Percentiles rank a stretch among this genome's conserved stretches.
Conservation (phyloP, 2,329 filamentous ascomycete species). For the Grosmannia huntii region DNA sequence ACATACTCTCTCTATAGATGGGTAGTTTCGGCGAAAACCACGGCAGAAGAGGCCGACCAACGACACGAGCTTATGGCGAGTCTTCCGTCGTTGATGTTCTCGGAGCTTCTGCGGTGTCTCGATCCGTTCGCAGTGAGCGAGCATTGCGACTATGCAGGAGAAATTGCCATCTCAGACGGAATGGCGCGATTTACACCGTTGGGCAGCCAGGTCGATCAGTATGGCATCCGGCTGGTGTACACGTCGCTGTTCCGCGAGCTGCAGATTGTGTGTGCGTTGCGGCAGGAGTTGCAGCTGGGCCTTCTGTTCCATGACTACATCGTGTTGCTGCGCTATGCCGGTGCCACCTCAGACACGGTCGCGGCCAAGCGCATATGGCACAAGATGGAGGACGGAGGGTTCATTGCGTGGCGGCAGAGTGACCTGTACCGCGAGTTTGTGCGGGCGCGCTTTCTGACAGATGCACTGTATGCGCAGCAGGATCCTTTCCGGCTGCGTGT, state of each 20-base stretch:
- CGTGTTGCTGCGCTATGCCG: constrained; percentile 33
- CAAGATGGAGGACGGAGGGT: constrained; percentile 9
- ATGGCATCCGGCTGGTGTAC: constrained; percentile 32
- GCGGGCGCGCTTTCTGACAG: constrained; percentile 32
- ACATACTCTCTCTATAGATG: constrained; percentile 2
- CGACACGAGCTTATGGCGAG: constrained; percentile 16
- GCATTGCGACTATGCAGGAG: constrained; percentile 34
- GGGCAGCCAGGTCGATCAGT: constrained; percentile 25
- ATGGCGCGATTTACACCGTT: constrained; percentile 27
- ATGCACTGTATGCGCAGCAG: constrained; percentile 33
- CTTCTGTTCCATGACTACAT: constrained; percentile 29
- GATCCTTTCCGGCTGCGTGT: constrained; percentile 28
- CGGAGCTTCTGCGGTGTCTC: constrained; percentile 48
- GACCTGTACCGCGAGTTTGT: constrained; percentile 31
- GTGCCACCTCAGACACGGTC: constrained; percentile 26
- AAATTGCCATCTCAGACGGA: constrained; percentile 24
- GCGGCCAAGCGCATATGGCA: constrained; percentile 21
- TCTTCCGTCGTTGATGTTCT: constrained; percentile 44
- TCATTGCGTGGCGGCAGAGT: constrained; percentile 14
- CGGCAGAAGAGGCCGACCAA: not conserved
- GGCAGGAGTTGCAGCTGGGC: constrained; percentile 15
- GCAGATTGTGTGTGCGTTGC: constrained; percentile 20
- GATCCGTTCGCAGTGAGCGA: constrained; percentile 41
- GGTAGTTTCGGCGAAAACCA: not conserved
- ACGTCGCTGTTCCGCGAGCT: constrained; percentile 22